Conservation (phyloP, 1,139 yeast genomes). For the Hanseniaspora uvarum region DNA sequence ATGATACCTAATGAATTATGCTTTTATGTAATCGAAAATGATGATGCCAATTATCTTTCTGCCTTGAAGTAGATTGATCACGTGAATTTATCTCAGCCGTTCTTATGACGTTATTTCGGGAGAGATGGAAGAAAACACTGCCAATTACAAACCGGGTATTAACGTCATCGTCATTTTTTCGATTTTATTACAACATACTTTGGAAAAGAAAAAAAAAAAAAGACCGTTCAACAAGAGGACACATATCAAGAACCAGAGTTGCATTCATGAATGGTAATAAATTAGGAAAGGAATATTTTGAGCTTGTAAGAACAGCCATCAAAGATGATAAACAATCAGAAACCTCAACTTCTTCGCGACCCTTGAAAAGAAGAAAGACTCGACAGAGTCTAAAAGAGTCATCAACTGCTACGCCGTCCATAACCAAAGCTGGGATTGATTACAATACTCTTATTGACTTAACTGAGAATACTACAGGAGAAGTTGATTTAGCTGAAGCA, state of each 20-base stretch:
- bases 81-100: neutral
- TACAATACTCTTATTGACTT: constrained; percentile 1
- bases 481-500: constrained; percentile 2
- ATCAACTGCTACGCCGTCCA: neutral
- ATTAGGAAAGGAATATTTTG: constrained; percentile 34
- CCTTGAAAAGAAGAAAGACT: constrained; percentile 18
- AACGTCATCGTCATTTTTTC: neutral
- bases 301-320: constrained; percentile 33
- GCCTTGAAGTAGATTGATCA: no score
- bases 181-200: no score
- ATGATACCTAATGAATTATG: no score
- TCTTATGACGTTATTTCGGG: neutral
- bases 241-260: no score
- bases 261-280: constrained; percentile 22
- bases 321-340: constrained; percentile 26
- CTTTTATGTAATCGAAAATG: no score
- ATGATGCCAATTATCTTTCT: no score
- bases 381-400: neutral
- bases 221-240: no score
- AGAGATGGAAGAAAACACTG: neutral
- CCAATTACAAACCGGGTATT: neutral
- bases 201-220: no score
- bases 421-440: neutral
- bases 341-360: constrained; percentile 20
- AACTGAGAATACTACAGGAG: constrained; percentile 14